These are phyloP conservation scores for Aspergillus novoparasiticus DNA, from an alignment of 2,329 filamentous ascomycete genomes.

Conservation along the genomic window DNA sequence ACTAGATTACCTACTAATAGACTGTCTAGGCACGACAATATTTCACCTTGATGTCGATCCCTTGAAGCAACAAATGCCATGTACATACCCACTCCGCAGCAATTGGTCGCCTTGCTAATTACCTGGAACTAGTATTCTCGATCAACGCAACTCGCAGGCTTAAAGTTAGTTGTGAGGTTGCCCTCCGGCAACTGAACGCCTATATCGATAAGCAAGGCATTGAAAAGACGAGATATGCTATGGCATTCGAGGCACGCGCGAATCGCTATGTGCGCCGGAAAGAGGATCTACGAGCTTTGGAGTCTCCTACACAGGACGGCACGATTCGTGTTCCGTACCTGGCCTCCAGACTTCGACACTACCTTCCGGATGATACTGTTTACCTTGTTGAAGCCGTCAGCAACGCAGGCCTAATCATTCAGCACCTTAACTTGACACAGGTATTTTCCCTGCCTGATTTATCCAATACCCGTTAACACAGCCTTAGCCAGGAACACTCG, in stretches of 20 bases:
- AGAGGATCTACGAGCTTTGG: neutral
- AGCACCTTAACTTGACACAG: neutral
- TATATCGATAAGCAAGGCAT: neutral
- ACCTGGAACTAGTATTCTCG: neutral
- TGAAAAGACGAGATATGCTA: neutral
- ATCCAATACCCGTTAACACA: neutral
- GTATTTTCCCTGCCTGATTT: slow-evolving; percentile 2
- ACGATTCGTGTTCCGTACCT: neutral
- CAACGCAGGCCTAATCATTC: neutral
- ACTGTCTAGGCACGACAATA: slow-evolving; percentile 49
- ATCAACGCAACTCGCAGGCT: slow-evolving; percentile 6
- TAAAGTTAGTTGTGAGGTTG: neutral
- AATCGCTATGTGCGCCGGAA: neutral
- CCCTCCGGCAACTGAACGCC: neutral
- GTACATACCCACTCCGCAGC: neutral
- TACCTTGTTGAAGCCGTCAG: slow-evolving; percentile 6
- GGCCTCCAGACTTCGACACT: neutral
- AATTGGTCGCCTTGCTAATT: neutral
- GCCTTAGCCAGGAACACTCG: slow-evolving; percentile 44
- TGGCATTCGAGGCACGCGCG: neutral
- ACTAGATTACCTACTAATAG: neutral
- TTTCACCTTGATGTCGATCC: slow-evolving; percentile 68
- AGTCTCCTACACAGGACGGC: neutral
- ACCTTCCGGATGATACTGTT: neutral
- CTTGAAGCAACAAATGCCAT: slow-evolving; percentile 50